These are phyloP conservation scores for Aspergillus puulaauensis DNA, from an alignment of 2,329 filamentous ascomycete genomes.

Conservation along the genomic window DNA sequence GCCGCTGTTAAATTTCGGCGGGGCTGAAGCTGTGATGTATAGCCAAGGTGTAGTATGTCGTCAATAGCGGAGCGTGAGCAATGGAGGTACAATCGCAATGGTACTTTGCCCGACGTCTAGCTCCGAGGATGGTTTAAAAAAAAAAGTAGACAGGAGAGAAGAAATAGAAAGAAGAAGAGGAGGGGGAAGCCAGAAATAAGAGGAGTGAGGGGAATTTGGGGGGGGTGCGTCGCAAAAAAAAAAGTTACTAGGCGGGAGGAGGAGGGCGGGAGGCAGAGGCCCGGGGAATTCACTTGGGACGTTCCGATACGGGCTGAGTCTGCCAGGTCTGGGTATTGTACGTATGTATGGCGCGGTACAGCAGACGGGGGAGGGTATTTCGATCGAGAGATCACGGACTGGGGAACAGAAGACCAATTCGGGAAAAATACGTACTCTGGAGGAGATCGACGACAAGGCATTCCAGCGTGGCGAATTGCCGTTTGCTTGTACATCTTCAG, in stretches of 20 bases:
- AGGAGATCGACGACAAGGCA: slow-evolving; percentile 15
- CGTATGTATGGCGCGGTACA: slow-evolving; percentile 7
- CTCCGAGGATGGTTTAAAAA: slow-evolving; percentile 11
- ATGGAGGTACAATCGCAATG: slow-evolving; percentile 12
- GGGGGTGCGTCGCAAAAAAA: slow-evolving; percentile 12
- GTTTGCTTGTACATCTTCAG: not conserved
- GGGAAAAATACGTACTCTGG: slow-evolving; percentile 17
- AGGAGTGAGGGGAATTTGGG: not conserved
- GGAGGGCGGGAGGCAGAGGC: slow-evolving; percentile 18
- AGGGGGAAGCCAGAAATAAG: slow-evolving; percentile 9
- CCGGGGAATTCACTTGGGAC: slow-evolving; percentile 22
- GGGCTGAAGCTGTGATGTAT: slow-evolving; percentile 16
- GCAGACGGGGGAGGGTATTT: not conserved
- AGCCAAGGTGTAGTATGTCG: slow-evolving; percentile 22
- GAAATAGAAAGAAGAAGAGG: slow-evolving; percentile 17
- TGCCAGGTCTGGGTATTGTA: slow-evolving; percentile 14
- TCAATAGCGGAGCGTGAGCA: slow-evolving; percentile 26
- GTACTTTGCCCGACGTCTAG: slow-evolving; percentile 22
- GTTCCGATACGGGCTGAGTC: slow-evolving; percentile 21
- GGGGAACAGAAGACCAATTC: slow-evolving; percentile 1
- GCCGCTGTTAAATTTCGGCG: slow-evolving; percentile 22
- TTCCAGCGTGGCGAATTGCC: slow-evolving; percentile 23
- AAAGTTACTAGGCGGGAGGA: slow-evolving; percentile 19
- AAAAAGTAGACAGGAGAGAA: slow-evolving; percentile 9
- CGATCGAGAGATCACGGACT: slow-evolving; percentile 9